These are phyloP conservation scores for Alternaria rosae DNA, from an alignment of 2,329 filamentous ascomycete genomes.

Conservation along the genomic window DNA sequence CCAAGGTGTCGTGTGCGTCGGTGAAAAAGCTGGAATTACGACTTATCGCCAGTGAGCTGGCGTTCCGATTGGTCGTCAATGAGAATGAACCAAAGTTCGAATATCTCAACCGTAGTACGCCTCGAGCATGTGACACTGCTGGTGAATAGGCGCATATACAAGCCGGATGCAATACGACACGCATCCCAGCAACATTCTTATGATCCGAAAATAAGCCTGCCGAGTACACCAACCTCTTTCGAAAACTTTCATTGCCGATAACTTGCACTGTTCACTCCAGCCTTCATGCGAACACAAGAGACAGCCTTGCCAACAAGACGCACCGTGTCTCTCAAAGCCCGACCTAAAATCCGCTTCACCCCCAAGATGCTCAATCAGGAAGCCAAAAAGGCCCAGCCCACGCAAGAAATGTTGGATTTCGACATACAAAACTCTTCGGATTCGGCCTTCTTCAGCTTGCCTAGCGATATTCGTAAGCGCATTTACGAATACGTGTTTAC, in stretches of 20 bases:
- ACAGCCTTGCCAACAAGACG: too few relatives aligned
- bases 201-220: not conserved
- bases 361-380: not conserved
- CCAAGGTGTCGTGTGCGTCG: not conserved
- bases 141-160: not conserved
- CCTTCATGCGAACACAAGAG: not conserved
- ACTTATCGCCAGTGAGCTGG: not conserved
- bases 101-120: not conserved
- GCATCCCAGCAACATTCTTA: not conserved
- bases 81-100: not conserved
- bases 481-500: not conserved
- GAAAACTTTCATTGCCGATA: not conserved
- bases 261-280: not conserved
- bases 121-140: too few relatives aligned
- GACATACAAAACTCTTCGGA: not conserved
- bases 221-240: not conserved
- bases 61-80: not conserved
- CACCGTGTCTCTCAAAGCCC: not conserved
- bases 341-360: not conserved
- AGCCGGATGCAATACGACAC: not conserved
- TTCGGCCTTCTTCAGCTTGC: not conserved
- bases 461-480: not conserved
- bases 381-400: not conserved
- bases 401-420: not conserved
- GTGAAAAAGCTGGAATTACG: not conserved